A percentile compares a stretch with the other conserved stretches of the same genome.
Evolutionary conservation across 2,329 filamentous ascomycete genomes (phyloP).

Genomic region (Monosporascus sp.): DNA sequence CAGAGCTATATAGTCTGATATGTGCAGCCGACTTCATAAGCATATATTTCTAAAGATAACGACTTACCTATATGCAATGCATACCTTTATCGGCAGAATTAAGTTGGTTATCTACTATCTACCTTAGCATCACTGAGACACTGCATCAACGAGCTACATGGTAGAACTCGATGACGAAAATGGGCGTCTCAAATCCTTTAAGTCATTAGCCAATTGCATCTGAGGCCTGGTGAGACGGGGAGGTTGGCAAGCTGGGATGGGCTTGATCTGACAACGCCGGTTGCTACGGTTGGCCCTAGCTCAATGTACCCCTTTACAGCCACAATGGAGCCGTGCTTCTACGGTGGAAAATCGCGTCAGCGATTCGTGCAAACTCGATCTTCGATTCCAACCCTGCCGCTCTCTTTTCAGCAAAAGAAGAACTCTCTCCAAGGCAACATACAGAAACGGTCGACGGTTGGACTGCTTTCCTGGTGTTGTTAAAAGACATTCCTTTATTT

Average conservation of each 20-base stretch:
- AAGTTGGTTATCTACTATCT: no score
- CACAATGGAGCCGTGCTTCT: not conserved
- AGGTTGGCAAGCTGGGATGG: not conserved
- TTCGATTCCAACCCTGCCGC: not conserved
- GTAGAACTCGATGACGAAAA: no score
- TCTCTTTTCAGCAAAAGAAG: not conserved
- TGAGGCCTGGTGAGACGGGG: not conserved
- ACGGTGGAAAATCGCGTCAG: not conserved
- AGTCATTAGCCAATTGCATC: no score
- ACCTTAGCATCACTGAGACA: no score
- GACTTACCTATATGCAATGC: no score
- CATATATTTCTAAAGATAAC: not conserved
- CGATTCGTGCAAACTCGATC: not conserved
- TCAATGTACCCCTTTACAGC: not conserved
- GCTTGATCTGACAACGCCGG: not conserved
- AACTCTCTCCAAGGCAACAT: not conserved
- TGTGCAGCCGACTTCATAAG: not conserved
- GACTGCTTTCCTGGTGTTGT: conserved; percentile 6
- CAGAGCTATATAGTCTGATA: not conserved
- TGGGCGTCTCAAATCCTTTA: no score
- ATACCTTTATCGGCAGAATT: no score
- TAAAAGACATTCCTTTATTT: conserved; percentile 9
- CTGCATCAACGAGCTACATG: no score
- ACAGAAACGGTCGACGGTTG: not conserved
- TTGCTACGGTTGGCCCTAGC: not conserved